Conservation (phyloP, 768 basidiomycete genomes). For the Dendrothele bispora region DNA sequence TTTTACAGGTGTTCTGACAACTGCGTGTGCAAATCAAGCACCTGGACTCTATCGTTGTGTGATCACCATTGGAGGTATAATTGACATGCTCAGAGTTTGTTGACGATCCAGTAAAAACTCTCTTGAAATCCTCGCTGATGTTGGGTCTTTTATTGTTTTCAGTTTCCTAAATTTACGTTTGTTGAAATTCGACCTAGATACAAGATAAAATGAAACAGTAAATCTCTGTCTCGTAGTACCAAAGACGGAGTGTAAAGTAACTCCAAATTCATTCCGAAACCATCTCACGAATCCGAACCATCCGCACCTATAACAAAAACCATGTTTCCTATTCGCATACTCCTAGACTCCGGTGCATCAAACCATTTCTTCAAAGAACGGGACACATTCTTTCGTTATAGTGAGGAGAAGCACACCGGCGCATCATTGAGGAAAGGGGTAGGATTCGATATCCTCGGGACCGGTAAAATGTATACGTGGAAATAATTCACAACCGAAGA, state of each 20-base stretch:
- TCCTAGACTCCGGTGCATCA: conserved; percentile 11
- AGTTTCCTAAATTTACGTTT: conserved; percentile 4
- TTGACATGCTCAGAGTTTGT: conserved; percentile 7
- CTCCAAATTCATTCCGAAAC: no score
- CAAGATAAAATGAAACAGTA: no score
- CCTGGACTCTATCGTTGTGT: conserved; percentile 3
- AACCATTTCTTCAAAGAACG: conserved; percentile 5
- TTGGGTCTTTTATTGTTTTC: neutral
- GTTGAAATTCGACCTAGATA: no score
- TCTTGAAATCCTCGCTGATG: neutral
- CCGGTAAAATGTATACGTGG: conserved; percentile 1
- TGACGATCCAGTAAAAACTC: neutral
- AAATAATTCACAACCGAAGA: neutral
- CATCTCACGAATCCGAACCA: no score
- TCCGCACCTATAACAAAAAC: no score
- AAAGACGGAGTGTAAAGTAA: no score
- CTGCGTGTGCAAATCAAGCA: conserved; percentile 5
- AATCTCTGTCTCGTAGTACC: no score
- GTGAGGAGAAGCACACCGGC: neutral
- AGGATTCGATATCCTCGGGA: conserved; percentile 2
- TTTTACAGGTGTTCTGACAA: conserved; percentile 1
- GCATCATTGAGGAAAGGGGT: neutral
- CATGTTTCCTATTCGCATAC: no score
- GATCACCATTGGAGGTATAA: conserved; percentile 3
- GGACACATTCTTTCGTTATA: conserved; percentile 1